phyloP scores from a whole-genome alignment of 2,329 filamentous ascomycete genomes.

The Sporothrix inflata region DNA sequence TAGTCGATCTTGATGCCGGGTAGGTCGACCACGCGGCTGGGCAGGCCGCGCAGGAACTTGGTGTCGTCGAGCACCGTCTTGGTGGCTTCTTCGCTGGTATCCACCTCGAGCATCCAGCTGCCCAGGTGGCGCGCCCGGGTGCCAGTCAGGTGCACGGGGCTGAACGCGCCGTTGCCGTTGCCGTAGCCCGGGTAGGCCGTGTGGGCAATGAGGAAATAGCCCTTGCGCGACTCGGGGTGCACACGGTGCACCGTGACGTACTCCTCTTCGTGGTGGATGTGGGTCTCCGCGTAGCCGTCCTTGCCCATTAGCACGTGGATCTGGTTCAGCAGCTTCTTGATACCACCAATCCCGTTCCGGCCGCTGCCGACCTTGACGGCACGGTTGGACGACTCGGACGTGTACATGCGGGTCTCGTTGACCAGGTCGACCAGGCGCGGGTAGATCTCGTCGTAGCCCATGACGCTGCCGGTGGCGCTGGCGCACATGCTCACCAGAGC shows the following conservation, averaged over 20 bases:
- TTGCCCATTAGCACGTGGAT: slow-evolving; percentile 96
- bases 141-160: slow-evolving; percentile 76
- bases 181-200: slow-evolving; percentile 93
- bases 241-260: slow-evolving; percentile 96
- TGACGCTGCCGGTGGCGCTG: slow-evolving; percentile 91
- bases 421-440: slow-evolving; percentile 92
- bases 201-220: slow-evolving; percentile 93
- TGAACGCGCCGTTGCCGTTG: slow-evolving; percentile 79
- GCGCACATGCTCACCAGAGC: slow-evolving; percentile 95
- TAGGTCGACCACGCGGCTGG: slow-evolving; percentile 76
- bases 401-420: slow-evolving; percentile 82
- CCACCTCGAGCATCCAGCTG: slow-evolving; percentile 90
- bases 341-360: slow-evolving; percentile 82
- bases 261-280: slow-evolving; percentile 94
- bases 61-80: slow-evolving; percentile 69
- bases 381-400: slow-evolving; percentile 65
- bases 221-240: slow-evolving; percentile 87
- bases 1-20: slow-evolving; percentile 73
- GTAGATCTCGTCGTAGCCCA: slow-evolving; percentile 97
- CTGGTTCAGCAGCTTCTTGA: slow-evolving; percentile 92
- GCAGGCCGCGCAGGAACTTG: slow-evolving; percentile 76
- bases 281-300: slow-evolving; percentile 91
- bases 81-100: slow-evolving; percentile 71
- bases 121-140: slow-evolving; percentile 86
- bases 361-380: slow-evolving; percentile 68